Evolutionary conservation across 2,329 filamentous ascomycete species (phyloP).

Genomic region (Fusarium nygamai): DNA sequence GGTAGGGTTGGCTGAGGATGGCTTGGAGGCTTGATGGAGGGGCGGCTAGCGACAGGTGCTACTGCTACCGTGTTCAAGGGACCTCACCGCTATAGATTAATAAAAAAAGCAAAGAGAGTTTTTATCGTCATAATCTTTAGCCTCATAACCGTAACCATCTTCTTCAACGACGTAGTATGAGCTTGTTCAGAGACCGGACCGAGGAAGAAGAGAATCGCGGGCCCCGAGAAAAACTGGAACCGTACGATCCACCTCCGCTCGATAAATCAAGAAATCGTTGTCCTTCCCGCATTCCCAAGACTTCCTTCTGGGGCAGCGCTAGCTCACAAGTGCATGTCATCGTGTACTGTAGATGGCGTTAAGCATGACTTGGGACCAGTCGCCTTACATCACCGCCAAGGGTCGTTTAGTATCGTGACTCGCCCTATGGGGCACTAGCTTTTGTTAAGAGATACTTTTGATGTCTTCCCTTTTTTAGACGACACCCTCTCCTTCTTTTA

Average conservation of each 20-base stretch:
- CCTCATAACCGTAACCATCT: not conserved
- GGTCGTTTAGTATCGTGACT: constrained; percentile 15
- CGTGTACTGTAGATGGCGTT: constrained; percentile 31
- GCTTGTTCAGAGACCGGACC: not conserved
- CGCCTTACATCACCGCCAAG: constrained; percentile 22
- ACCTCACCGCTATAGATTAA: constrained; percentile 22
- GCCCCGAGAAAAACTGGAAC: constrained; percentile 33
- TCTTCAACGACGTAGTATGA: not conserved
- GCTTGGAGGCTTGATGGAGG: constrained; percentile 16
- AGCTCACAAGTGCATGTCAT: constrained; percentile 3
- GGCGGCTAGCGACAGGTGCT: constrained; percentile 19
- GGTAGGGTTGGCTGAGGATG: not conserved
- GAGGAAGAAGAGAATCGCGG: constrained; percentile 17
- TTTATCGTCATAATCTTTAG: not conserved
- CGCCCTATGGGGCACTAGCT: not conserved
- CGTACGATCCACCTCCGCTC: constrained; percentile 17
- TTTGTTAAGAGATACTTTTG: constrained; percentile 13
- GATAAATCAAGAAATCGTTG: constrained; percentile 20
- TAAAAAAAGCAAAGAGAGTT: not conserved
- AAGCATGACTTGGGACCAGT: constrained; percentile 12
- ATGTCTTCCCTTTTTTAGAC: not conserved
- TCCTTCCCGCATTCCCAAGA: constrained; percentile 39
- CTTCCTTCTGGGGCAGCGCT: constrained; percentile 24
- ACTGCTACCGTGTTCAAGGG: not conserved
- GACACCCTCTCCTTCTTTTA: constrained; percentile 6